Percentiles rank a stretch among this genome's conserved stretches.
These are phyloP conservation scores for Pontederia paniculata DNA, from an alignment of 176 grass and related monocot species.

Conservation along the genomic window DNA sequence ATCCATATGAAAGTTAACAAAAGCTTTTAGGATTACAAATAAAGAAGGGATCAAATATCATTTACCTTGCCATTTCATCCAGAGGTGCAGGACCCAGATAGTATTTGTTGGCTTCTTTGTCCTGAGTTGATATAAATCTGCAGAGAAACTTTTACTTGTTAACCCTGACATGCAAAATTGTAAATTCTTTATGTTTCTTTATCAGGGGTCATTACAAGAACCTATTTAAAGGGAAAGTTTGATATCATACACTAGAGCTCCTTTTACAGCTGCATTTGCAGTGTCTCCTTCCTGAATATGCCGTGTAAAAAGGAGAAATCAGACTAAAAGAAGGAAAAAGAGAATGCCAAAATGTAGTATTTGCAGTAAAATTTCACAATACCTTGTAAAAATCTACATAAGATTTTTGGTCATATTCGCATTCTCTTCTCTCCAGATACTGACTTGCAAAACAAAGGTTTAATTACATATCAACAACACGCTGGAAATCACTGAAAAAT, in stretches of 20 bases:
- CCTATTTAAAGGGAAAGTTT: no score
- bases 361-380: not conserved
- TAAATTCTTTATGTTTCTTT: no score
- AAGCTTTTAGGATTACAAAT: no score
- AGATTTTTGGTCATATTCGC: slow-evolving; percentile 79
- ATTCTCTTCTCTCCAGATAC: slow-evolving; percentile 90
- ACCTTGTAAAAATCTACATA: slow-evolving; percentile 86
- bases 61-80: slow-evolving; percentile 83
- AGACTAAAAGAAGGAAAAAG: not conserved
- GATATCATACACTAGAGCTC: slow-evolving; percentile 75
- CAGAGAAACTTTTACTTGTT: not conserved
- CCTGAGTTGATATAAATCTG: slow-evolving; percentile 76
- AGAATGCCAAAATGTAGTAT: not conserved
- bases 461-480: not conserved
- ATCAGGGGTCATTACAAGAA: no score
- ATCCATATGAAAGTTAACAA: no score
- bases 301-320: not conserved
- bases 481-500: not conserved
- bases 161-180: not conserved
- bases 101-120: slow-evolving; percentile 73
- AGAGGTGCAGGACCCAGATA: slow-evolving; percentile 86
- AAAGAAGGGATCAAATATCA: no score
- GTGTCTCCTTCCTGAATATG: slow-evolving; percentile 55
- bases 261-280: slow-evolving; percentile 35
- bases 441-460: slow-evolving; percentile 17